Evolutionary conservation across 352 stramenopile genomes (phyloP).

Genomic region (Globisporangium parvum): DNA sequence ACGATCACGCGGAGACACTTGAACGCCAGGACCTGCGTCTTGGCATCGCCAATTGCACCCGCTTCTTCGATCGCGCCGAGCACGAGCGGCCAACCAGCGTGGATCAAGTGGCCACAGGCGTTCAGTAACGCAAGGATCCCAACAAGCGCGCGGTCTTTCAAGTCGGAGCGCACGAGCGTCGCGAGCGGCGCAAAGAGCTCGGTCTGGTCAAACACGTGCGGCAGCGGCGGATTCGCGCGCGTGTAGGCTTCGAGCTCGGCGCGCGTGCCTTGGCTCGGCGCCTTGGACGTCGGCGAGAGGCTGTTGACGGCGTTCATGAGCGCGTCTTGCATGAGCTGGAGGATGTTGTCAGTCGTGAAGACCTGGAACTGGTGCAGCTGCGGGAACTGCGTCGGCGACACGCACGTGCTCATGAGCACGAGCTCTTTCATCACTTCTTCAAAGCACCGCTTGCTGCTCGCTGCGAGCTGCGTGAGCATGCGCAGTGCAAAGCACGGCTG

Average conservation of each 20-base stretch:
- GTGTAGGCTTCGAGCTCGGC: slow-evolving; percentile 38
- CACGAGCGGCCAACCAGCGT: slow-evolving; percentile 61
- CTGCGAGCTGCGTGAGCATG: slow-evolving; percentile 74
- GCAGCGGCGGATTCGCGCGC: slow-evolving; percentile 19
- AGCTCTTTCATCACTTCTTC: slow-evolving; percentile 74
- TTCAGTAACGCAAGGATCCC: slow-evolving; percentile 79
- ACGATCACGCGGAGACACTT: slow-evolving; percentile 96
- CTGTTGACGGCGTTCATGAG: slow-evolving; percentile 60
- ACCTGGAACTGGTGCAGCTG: slow-evolving; percentile 67
- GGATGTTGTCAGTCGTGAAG: slow-evolving; percentile 71
- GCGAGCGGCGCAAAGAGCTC: slow-evolving; percentile 59
- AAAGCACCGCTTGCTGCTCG: slow-evolving; percentile 66
- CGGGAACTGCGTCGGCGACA: slow-evolving; percentile 36
- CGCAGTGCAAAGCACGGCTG: slow-evolving; percentile 69
- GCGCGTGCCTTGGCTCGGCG: slow-evolving; percentile 34
- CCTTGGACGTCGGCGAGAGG: slow-evolving; percentile 38
- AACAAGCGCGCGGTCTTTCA: slow-evolving; percentile 67
- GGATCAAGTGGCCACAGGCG: slow-evolving; percentile 65
- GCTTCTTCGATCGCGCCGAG: slow-evolving; percentile 61
- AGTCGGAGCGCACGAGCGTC: slow-evolving; percentile 57
- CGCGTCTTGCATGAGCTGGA: slow-evolving; percentile 73
- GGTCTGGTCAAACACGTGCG: slow-evolving; percentile 63
- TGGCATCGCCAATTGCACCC: slow-evolving; percentile 54
- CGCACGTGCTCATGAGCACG: slow-evolving; percentile 65
- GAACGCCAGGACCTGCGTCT: slow-evolving; percentile 88